Conservation (phyloP, 1,284 basidiomycete genomes). For the Rhodotorula glutinis region DNA sequence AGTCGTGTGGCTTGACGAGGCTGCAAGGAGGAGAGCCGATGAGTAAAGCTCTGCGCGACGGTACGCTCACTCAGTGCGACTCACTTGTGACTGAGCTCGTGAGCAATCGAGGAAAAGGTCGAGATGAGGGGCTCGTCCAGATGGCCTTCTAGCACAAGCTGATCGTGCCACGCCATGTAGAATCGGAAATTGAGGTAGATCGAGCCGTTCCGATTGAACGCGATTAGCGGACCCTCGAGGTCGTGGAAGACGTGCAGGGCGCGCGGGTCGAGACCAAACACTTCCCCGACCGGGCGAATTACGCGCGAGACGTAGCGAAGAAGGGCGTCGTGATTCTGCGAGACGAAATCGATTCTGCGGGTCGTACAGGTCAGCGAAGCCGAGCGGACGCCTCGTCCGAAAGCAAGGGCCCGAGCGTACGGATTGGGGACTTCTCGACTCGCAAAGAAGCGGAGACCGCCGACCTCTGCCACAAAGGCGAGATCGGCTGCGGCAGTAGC, state of each 20-base stretch:
- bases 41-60: neutral
- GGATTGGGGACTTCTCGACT: slow-evolving; percentile 39
- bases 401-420: neutral
- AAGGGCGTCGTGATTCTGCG: slow-evolving; percentile 45
- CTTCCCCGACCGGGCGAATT: slow-evolving; percentile 44
- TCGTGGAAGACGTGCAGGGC: slow-evolving; percentile 88
- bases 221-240: slow-evolving; percentile 71
- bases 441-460: slow-evolving; percentile 49
- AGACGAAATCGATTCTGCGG: slow-evolving; percentile 44
- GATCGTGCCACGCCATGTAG: slow-evolving; percentile 60
- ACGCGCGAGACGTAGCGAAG: slow-evolving; percentile 46
- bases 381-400: neutral
- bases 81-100: slow-evolving; percentile 59
- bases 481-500: slow-evolving; percentile 46
- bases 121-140: slow-evolving; percentile 72
- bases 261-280: slow-evolving; percentile 53
- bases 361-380: neutral
- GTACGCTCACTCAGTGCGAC: neutral
- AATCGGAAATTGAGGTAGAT: slow-evolving; percentile 75
- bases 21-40: slow-evolving; percentile 50
- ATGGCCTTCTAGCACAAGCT: slow-evolving; percentile 60
- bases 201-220: slow-evolving; percentile 86
- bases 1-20: slow-evolving; percentile 50
- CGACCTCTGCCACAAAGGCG: slow-evolving; percentile 47
- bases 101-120: slow-evolving; percentile 85